These are phyloP conservation scores for Tolypocladium endophyticum DNA, from an alignment of 2,329 filamentous ascomycete species.

Conservation along the genomic window DNA sequence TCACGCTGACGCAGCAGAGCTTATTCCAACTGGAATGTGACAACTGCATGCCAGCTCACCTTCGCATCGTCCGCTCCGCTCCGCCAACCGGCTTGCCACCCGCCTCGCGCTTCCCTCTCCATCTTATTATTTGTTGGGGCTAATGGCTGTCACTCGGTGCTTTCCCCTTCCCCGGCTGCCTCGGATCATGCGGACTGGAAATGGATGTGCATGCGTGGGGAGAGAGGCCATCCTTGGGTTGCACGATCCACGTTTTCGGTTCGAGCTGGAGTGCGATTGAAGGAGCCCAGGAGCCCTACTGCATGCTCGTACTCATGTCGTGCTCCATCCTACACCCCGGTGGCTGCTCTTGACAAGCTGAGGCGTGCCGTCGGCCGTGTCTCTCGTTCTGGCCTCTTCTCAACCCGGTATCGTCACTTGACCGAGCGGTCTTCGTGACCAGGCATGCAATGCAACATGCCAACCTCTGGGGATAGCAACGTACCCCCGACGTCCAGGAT, in stretches of 20 bases:
- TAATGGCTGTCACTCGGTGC: background rate
- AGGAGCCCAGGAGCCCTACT: no score
- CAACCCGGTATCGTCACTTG: slow-evolving; percentile 5
- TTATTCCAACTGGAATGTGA: slow-evolving; percentile 6
- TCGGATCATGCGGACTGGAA: background rate
- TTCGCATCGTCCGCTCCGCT: slow-evolving; percentile 1
- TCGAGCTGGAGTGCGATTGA: background rate
- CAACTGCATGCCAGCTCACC: slow-evolving; percentile 6
- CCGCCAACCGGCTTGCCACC: background rate
- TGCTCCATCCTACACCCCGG: background rate
- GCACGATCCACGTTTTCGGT: background rate
- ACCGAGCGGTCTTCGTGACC: background rate
- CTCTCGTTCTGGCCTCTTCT: slow-evolving; percentile 1
- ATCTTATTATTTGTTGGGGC: background rate
- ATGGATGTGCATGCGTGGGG: background rate
- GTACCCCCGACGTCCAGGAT: slow-evolving; percentile 1
- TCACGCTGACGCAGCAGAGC: slow-evolving; percentile 5
- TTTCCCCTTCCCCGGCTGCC: background rate
- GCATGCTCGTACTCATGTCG: background rate
- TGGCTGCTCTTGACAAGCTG: background rate
- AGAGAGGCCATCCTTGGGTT: background rate
- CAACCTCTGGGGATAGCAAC: slow-evolving; percentile 1
- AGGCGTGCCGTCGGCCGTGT: background rate
- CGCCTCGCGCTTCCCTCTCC: background rate
- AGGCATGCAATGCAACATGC: slow-evolving; percentile 9